Percentiles rank a stretch among this genome's conserved stretches.
phyloP scores from a whole-genome alignment of 164 flowering plant genomes.

The Vitis riparia region DNA sequence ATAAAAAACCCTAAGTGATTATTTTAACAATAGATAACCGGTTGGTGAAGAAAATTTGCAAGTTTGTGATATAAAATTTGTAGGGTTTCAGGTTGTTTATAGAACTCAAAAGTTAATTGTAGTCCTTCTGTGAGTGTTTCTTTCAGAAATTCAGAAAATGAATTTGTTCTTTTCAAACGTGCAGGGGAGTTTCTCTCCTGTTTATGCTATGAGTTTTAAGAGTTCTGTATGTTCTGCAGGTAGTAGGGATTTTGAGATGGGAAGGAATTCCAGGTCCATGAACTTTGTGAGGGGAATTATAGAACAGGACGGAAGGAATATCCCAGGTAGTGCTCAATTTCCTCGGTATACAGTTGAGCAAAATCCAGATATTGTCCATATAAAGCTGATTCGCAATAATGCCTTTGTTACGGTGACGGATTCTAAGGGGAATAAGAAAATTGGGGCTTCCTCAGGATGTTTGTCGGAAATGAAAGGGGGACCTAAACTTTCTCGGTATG shows the following conservation, averaged over 20 bases:
- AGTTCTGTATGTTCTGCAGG: constrained; percentile 6
- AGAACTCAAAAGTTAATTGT: no score
- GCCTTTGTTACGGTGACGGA: constrained; percentile 62
- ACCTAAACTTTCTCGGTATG: constrained; percentile 35
- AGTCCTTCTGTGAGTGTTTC: no score
- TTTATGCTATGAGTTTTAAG: constrained; percentile 9
- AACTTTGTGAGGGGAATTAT: constrained; percentile 30
- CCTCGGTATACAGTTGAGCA: constrained; percentile 18
- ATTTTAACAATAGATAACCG: no score
- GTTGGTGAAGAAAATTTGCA: no score
- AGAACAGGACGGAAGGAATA: constrained; percentile 12
- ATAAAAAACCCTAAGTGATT: no score
- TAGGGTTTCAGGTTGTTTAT: no score
- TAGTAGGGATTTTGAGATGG: constrained; percentile 6
- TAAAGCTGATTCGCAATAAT: constrained; percentile 53
- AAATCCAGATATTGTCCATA: constrained; percentile 52
- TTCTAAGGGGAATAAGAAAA: constrained; percentile 55
- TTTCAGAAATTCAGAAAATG: no score
- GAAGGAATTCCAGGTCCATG: constrained; percentile 18
- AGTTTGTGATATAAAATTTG: no score
- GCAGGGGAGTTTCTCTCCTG: constrained; percentile 6
- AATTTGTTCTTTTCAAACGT: no score
- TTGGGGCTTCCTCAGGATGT: constrained; percentile 37
- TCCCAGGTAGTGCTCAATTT: neutral
- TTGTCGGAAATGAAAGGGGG: constrained; percentile 45